Evolutionary conservation across 2,329 filamentous ascomycete species (phyloP), one percentile per base, ranked within the genome.

Genomic region (Fusarium phyllophilum): DNA sequence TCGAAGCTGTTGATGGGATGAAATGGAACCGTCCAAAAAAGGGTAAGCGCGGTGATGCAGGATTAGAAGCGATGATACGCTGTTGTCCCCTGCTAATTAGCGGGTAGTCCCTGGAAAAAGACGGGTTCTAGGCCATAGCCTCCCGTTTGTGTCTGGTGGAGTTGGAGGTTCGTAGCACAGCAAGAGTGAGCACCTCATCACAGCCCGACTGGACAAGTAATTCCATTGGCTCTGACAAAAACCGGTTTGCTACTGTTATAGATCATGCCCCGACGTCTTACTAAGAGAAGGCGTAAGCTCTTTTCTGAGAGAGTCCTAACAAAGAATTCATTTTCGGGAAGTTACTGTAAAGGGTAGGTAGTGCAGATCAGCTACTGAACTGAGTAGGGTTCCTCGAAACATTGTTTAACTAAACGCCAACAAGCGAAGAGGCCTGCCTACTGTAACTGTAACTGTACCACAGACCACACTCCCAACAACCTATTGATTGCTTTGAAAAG

Each of bases 61-160:
- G 46, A 65, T 64, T 49, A 26, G 36, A 29, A 55, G 44, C 69
- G 33, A 62, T 72, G 69, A 61, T 72, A 72, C 63, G 58, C 68
- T 66, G 46, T 46, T 55, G 67, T 45, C 56, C 66, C 51, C 51
- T 64, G 67, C 63, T 55, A 49, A 55, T 68, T 68, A 55, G 71
- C 71, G 71, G 70, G 62, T 61, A 58, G 67, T 70, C 71, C 70
- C 62, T 73, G 62, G 63, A 46, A 62, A 54, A 59, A 54, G 55
- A 68, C 58, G 61, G 58, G 54, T 49, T 72, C 62, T 68, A 48
- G 58, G 58, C 71, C 58, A 61, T 36, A 48, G 39, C 26, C 26
- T 59, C 26, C 44, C 62, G 38, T 68, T 51, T 57, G 52, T 36
- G 33, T 60, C 33, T 38, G 34, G 62, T 64, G 72, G 69, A 56